Evolutionary conservation across 352 stramenopile genomes (phyloP).

Genomic region (Phytophthora lateralis): DNA sequence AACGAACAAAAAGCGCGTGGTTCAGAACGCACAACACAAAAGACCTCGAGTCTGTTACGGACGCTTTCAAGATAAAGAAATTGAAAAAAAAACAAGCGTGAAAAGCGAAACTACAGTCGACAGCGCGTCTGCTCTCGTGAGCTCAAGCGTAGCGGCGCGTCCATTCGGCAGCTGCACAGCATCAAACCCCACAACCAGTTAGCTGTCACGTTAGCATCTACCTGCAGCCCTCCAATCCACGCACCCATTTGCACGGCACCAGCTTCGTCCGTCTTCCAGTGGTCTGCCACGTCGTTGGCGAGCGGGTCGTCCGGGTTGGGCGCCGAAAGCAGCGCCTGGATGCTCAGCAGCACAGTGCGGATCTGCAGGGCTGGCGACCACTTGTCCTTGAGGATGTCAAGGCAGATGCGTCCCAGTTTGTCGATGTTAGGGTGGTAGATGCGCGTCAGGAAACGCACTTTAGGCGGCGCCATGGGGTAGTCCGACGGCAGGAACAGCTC

Average conservation of each 20-base stretch:
- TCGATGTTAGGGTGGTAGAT: conserved; percentile 99
- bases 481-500: conserved; percentile 97
- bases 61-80: conserved; percentile 26
- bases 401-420: conserved; percentile 97
- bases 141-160: conserved; percentile 69
- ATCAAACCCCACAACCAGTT: conserved; percentile 11
- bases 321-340: conserved; percentile 95
- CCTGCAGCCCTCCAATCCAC: background rate
- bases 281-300: conserved; percentile 96
- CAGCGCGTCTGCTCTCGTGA: conserved; percentile 12
- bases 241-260: conserved; percentile 88
- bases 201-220: background rate
- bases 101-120: conserved; percentile 36
- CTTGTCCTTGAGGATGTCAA: conserved; percentile 99
- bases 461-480: conserved; percentile 98
- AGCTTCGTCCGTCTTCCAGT: conserved; percentile 97
- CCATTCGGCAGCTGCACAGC: conserved; percentile 63
- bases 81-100: conserved; percentile 28
- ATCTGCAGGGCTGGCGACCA: conserved; percentile 99
- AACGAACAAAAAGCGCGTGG: no score
- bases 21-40: background rate
- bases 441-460: conserved; percentile 97
- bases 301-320: conserved; percentile 98
- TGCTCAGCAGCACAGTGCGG: conserved; percentile 96
- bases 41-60: background rate